Evolutionary conservation across 495 filamentous ascomycete species (phyloP).

Genomic region (Aspergillus bridgeri): DNA sequence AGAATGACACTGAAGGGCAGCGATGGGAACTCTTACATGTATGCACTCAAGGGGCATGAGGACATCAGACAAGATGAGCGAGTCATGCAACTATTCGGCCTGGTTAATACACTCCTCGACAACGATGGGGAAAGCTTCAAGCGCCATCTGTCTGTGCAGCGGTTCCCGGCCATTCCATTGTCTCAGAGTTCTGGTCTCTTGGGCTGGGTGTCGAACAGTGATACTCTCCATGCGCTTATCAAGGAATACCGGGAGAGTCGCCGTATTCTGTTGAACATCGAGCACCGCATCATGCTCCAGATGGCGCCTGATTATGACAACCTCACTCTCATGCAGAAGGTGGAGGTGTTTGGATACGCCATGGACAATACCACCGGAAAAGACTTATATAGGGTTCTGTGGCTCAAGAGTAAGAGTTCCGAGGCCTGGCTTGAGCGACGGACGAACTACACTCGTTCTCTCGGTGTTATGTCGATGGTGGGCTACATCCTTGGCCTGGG

Average conservation of each 20-base stretch:
- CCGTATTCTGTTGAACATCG: conserved; percentile 96
- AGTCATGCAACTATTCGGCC: conserved; percentile 97
- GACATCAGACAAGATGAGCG: conserved; percentile 98
- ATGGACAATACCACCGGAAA: conserved; percentile 99
- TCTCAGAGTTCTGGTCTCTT: conserved; percentile 93
- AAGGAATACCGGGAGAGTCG: conserved; percentile 95
- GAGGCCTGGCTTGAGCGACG: conserved; percentile 96
- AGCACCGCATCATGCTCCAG: conserved; percentile 98
- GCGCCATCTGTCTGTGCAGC: conserved; percentile 90
- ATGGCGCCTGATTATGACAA: conserved; percentile 99
- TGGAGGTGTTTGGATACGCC: conserved; percentile 97
- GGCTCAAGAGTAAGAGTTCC: conserved; percentile 97
- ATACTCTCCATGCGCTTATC: conserved; percentile 93
- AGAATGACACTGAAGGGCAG: conserved; percentile 85
- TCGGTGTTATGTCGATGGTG: conserved; percentile 99
- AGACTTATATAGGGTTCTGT: conserved; percentile 94
- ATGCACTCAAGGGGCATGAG: conserved; percentile 92
- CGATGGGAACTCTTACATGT: conserved; percentile 81
- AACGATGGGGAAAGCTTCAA: conserved; percentile 96
- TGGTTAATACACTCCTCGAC: conserved; percentile 89
- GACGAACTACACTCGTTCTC: conserved; percentile 95
- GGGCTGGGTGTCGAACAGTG: conserved; percentile 97
- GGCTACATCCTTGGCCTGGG: conserved; percentile 97
- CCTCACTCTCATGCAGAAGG: conserved; percentile 98
- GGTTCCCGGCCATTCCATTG: conserved; percentile 89